Percentiles rank a stretch among this genome's conserved stretches.
phyloP scores from a whole-genome alignment of 768 basidiomycete genomes.

The Auriscalpium microsporum region DNA sequence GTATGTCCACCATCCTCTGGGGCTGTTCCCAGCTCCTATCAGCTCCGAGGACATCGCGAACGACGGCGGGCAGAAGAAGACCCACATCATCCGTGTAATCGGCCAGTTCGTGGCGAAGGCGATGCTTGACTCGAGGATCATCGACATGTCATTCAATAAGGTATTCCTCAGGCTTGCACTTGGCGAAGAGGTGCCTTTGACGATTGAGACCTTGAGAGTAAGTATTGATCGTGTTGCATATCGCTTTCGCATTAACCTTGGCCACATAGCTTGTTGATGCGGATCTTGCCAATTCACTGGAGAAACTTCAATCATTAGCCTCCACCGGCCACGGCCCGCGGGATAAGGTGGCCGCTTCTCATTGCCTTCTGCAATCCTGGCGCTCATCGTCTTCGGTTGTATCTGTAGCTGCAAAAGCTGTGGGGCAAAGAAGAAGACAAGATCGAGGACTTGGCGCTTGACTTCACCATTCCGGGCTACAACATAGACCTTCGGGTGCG shows the following conservation, averaged over 20 bases:
- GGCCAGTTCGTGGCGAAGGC: constrained; percentile 97
- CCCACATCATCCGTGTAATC: constrained; percentile 80
- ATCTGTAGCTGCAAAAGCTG: constrained; percentile 6
- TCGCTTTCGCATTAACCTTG: neutral
- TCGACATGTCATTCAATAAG: constrained; percentile 91
- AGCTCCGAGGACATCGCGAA: constrained; percentile 57
- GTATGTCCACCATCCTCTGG: constrained; percentile 79
- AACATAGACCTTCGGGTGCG: constrained; percentile 83
- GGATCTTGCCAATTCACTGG: constrained; percentile 77
- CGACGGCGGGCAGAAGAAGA: constrained; percentile 73
- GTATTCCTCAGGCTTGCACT: constrained; percentile 89
- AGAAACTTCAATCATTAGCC: constrained; percentile 67
- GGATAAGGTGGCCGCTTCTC: constrained; percentile 28
- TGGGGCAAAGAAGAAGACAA: constrained; percentile 52
- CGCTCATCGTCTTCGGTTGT: too few relatives aligned
- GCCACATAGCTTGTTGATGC: constrained; percentile 65
- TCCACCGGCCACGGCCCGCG: constrained; percentile 24
- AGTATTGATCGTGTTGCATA: constrained; percentile 12
- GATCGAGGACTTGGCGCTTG: constrained; percentile 83
- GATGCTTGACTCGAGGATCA: constrained; percentile 93
- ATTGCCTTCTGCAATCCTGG: too few relatives aligned
- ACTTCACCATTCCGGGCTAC: constrained; percentile 96
- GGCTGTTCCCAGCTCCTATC: constrained; percentile 85
- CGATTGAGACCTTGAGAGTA: constrained; percentile 77
- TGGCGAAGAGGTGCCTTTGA: constrained; percentile 78